Conservation (phyloP, 2,329 filamentous ascomycete genomes). For the Colletotrichum sp. region DNA sequence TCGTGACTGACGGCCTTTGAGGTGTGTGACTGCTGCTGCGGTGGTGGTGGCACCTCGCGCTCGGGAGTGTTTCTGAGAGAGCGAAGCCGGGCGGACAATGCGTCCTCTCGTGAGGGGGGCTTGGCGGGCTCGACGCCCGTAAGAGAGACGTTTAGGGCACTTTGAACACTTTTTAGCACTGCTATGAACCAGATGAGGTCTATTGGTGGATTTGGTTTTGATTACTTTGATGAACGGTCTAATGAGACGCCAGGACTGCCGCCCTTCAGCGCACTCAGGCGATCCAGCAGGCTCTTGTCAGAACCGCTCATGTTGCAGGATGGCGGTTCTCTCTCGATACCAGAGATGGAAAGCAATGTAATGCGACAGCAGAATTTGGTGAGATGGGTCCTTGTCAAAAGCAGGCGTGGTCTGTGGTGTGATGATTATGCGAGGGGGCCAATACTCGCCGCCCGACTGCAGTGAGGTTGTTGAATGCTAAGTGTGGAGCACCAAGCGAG, state of each 20-base stretch:
- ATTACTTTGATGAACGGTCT: slow-evolving; percentile 45
- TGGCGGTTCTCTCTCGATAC: neutral
- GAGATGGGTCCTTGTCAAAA: neutral
- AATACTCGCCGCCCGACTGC: neutral
- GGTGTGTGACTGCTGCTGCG: neutral
- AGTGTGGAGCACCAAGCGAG: neutral
- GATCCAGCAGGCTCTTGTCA: slow-evolving; percentile 56
- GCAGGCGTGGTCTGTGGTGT: neutral
- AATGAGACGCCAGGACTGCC: slow-evolving; percentile 28
- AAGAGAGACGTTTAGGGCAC: slow-evolving; percentile 29
- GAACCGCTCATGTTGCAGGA: neutral
- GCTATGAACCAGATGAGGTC: neutral
- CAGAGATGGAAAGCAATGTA: neutral
- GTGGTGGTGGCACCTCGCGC: slow-evolving; percentile 10
- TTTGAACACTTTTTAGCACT: slow-evolving; percentile 15
- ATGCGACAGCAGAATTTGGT: neutral
- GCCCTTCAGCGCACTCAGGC: slow-evolving; percentile 57
- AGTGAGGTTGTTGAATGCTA: neutral
- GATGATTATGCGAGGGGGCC: neutral
- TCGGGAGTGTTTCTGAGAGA: slow-evolving; percentile 49
- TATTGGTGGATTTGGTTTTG: neutral
- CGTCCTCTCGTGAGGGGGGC: slow-evolving; percentile 53
- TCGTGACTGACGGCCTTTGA: neutral
- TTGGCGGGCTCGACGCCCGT: slow-evolving; percentile 47
- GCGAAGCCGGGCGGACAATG: slow-evolving; percentile 56